Evolutionary conservation across 768 basidiomycete genomes (phyloP).

Genomic region (Hygrocybe punicea): DNA sequence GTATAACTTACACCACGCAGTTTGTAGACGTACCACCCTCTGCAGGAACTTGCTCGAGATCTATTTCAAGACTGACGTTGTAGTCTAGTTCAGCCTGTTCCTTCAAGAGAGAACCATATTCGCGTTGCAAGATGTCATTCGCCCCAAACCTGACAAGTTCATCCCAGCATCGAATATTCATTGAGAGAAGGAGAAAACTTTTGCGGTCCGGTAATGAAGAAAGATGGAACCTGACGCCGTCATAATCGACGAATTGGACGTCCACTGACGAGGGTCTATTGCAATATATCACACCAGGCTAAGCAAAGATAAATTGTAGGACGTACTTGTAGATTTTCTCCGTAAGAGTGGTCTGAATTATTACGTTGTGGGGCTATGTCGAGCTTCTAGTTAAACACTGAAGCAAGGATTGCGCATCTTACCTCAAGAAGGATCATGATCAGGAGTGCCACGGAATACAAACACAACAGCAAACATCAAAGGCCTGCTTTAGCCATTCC

Average conservation of each 20-base stretch:
- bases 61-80: constrained; percentile 81
- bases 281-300: constrained; percentile 12
- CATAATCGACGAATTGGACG: constrained; percentile 96
- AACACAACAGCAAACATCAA: neutral
- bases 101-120: constrained; percentile 74
- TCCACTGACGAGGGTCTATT: constrained; percentile 93
- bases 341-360: constrained; percentile 83
- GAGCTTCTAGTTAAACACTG: constrained; percentile 3
- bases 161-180: constrained; percentile 97
- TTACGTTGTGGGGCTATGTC: constrained; percentile 79
- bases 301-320: constrained; percentile 4
- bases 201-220: constrained; percentile 79
- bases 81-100: constrained; percentile 80
- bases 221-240: constrained; percentile 91
- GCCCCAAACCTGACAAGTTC: constrained; percentile 89
- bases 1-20: constrained; percentile 1
- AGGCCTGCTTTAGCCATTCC: neutral
- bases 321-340: constrained; percentile 83
- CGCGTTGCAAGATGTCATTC: constrained; percentile 67
- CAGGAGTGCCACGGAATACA: neutral
- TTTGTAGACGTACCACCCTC: constrained; percentile 58
- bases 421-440: constrained; percentile 87
- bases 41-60: constrained; percentile 81
- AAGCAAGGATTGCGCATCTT: constrained; percentile 14
- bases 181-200: constrained; percentile 79